A percentile compares a stretch with the other conserved stretches of the same genome.
phyloP scores from a whole-genome alignment of 1,284 basidiomycete genomes.

The Melampsora medusae region DNA sequence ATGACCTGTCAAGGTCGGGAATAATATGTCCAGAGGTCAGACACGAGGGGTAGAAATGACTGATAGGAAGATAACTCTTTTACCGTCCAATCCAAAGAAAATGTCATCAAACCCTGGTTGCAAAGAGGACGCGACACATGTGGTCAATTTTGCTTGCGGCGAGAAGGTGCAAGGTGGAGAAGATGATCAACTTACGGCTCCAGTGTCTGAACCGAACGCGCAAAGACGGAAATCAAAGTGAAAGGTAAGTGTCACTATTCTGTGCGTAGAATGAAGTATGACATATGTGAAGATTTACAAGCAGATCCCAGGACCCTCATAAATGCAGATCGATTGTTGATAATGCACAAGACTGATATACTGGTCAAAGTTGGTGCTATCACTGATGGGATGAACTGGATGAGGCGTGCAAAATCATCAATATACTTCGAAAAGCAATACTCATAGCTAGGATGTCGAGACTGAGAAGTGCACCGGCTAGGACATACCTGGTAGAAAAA shows the following conservation, averaged over 20 bases:
- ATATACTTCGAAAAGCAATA: not conserved
- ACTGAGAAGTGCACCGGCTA: not conserved
- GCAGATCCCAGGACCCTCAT: slow-evolving; percentile 44
- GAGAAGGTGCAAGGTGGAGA: not conserved
- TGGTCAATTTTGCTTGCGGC: slow-evolving; percentile 4
- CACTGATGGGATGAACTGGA: slow-evolving; percentile 52
- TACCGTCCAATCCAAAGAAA: slow-evolving; percentile 38
- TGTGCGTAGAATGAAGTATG: no score
- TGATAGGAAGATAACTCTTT: no score
- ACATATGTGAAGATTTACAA: slow-evolving; percentile 14
- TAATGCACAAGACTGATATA: slow-evolving; percentile 53
- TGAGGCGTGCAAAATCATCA: not conserved
- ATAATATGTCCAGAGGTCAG: no score
- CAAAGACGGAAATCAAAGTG: not conserved
- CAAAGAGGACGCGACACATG: not conserved
- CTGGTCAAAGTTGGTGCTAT: slow-evolving; percentile 53
- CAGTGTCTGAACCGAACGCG: slow-evolving; percentile 17
- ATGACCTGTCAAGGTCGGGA: slow-evolving; percentile 11
- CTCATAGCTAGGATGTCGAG: not conserved
- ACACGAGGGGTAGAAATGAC: no score
- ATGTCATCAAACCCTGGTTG: slow-evolving; percentile 31
- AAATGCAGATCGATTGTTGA: slow-evolving; percentile 48
- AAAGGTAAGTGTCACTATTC: no score
- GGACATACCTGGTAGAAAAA: slow-evolving; percentile 35
- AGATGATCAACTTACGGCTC: slow-evolving; percentile 30